Conservation (phyloP, 768 basidiomycete genomes). For the Leucosporidium scottii region DNA sequence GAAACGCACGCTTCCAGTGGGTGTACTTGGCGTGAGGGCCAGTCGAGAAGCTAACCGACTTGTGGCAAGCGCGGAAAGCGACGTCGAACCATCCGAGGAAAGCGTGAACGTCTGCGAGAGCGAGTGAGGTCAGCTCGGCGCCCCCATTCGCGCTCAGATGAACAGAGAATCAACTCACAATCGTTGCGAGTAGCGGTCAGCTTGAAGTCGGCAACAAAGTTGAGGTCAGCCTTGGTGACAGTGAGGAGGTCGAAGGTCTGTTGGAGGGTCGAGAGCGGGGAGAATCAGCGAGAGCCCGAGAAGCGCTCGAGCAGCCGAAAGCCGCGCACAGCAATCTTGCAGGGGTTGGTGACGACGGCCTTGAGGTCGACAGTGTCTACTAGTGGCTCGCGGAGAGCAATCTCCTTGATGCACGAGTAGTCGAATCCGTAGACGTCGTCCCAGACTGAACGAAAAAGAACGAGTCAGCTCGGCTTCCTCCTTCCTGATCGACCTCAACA, state of each 20-base stretch:
- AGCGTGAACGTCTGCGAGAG: constrained; percentile 72
- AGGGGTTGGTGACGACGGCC: constrained; percentile 88
- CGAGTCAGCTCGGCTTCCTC: constrained; percentile 4
- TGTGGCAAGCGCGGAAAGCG: constrained; percentile 89
- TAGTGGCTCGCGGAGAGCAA: constrained; percentile 88
- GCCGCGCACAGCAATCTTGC: constrained; percentile 64
- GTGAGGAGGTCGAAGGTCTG: constrained; percentile 85
- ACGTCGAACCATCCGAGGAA: constrained; percentile 99
- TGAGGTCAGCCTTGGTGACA: constrained; percentile 88
- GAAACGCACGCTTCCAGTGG: constrained; percentile 42
- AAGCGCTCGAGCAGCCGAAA: neutral
- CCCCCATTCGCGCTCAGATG: neutral
- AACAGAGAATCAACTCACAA: constrained; percentile 53
- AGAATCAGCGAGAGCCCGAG: neutral
- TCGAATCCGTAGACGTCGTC: constrained; percentile 99
- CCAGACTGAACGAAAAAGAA: constrained; percentile 63
- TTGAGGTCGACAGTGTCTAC: constrained; percentile 99
- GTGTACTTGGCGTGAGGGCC: constrained; percentile 83
- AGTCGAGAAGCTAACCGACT: constrained; percentile 89
- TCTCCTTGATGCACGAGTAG: constrained; percentile 98
- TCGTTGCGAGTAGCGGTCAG: constrained; percentile 80
- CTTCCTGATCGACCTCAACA: neutral
- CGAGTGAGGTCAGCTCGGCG: neutral
- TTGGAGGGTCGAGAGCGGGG: neutral
- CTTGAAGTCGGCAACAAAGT: constrained; percentile 71